Evolutionary conservation across 495 filamentous ascomycete genomes (phyloP).

Genomic region (Oidiodendron maius): DNA sequence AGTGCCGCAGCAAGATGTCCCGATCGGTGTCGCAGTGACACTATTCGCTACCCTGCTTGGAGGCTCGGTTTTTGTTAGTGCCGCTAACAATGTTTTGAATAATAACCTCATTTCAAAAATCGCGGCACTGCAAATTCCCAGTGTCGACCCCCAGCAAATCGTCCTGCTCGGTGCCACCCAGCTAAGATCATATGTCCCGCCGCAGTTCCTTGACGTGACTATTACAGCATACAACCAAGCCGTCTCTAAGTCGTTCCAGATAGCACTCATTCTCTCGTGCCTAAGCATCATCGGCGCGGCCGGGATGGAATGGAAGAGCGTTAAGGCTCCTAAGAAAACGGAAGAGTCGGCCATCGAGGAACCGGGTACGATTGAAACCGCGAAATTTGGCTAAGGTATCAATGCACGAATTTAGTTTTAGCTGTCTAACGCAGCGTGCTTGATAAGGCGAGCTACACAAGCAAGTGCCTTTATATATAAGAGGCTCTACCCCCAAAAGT

Average conservation of each 20-base stretch:
- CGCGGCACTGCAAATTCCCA: slow-evolving; percentile 31
- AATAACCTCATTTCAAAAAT: slow-evolving; percentile 43
- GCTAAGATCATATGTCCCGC: slow-evolving; percentile 37
- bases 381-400: too few relatives aligned
- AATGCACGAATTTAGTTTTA: too few relatives aligned
- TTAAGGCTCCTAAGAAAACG: too few relatives aligned
- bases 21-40: slow-evolving; percentile 54
- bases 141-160: slow-evolving; percentile 33
- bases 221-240: slow-evolving; percentile 64
- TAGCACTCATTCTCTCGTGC: slow-evolving; percentile 57
- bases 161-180: slow-evolving; percentile 45
- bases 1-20: slow-evolving; percentile 43
- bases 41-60: slow-evolving; percentile 55
- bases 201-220: slow-evolving; percentile 43
- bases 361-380: too few relatives aligned
- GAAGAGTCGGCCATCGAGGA: too few relatives aligned
- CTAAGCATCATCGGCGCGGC: slow-evolving; percentile 54
- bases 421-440: too few relatives aligned
- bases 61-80: slow-evolving; percentile 56
- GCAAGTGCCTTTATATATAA: too few relatives aligned
- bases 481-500: too few relatives aligned
- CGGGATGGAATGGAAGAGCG: slow-evolving; percentile 56
- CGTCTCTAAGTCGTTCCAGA: slow-evolving; percentile 60
- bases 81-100: slow-evolving; percentile 57
- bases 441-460: too few relatives aligned